Conservation (phyloP, 352 stramenopile genomes). For the Globisporangium emineosum region DNA sequence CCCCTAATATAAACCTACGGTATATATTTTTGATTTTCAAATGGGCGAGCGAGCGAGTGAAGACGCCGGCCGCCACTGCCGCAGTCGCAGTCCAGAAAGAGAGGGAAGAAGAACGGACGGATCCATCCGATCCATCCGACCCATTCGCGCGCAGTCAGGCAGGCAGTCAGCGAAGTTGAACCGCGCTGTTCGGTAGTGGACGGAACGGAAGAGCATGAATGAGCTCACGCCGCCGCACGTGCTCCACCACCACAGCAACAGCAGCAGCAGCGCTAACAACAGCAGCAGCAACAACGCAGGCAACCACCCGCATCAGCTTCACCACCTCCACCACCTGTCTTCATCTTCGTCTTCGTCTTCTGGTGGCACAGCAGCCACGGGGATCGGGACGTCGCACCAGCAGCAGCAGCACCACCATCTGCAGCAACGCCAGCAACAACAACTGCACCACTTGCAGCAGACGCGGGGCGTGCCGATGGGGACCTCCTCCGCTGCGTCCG, state of each 20-base stretch:
- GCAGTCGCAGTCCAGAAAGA: conserved; percentile 11
- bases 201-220: conserved; percentile 21
- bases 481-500: background rate
- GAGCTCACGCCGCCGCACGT: conserved; percentile 15
- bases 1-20: conserved; percentile 5
- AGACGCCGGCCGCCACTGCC: background rate
- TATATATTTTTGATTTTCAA: conserved; percentile 30
- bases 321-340: background rate
- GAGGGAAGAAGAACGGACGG: conserved; percentile 13
- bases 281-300: background rate
- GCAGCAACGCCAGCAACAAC: conserved; percentile 10
- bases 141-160: background rate
- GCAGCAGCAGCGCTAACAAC: conserved; percentile 18
- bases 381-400: conserved; percentile 2
- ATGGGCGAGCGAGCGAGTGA: conserved; percentile 26
- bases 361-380: background rate
- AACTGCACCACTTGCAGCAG: conserved; percentile 17
- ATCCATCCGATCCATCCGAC: conserved; percentile 12
- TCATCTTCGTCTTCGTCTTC: background rate
- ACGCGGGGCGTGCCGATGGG: conserved; percentile 7
- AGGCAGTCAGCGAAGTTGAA: background rate
- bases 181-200: background rate
- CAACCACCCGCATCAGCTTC: background rate
- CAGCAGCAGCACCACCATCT: conserved; percentile 8
- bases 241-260: conserved; percentile 16